Base-by-base conservation (phyloP, 73 alveolate species). In the Urostyla sp. region DNA sequence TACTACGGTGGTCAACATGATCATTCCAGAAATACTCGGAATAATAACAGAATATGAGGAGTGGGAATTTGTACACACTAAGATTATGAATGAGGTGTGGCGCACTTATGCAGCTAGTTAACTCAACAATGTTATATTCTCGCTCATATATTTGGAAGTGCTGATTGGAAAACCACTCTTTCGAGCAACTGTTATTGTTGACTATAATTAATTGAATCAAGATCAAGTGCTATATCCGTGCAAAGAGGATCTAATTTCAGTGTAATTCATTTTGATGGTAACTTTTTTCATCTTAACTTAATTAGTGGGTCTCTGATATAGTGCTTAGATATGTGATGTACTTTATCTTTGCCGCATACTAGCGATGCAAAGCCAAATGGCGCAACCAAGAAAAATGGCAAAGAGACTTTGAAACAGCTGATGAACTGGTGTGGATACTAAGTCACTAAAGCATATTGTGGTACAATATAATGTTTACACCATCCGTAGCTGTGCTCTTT, bases 401-500 rank as follows among this genome's bases (percentile, higher is more conserved):
- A 51, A 53, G 52, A 30, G 85, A 72, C 11, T 75, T 84, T 49
- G 92, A 84, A 48, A 59, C 63, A 31, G 55, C 85, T 5, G 88
- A 75, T 84, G 92, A 85, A 63, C 81, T 85, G 3, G 89, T 76
- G 0, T 85, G 88, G 89, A 45, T 85, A 0, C 31, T 73, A 30
- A 50, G 59, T 37, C 76, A 73, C 46, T 35, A 69, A 46, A 20
- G 63, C 27, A 56, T 85, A n/a, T 6, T 46, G 5, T 85, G 93
- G 93, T 51, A 52, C 8, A 54, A 54, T 24, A 10, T 49, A 15
- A 51, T 85, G 0, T 85, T 45, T 38, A 61, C 53, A 4, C 85
- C 87, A 4, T 85, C 18, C 61, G 16, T 63, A 15, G 87, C 84
- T 35, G 0, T 76, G 32, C n/a, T 61, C 2, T 16, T 81, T 0